Evolutionary conservation across 1,284 basidiomycete species (phyloP).

Genomic region (Amylostereum areolatum): DNA sequence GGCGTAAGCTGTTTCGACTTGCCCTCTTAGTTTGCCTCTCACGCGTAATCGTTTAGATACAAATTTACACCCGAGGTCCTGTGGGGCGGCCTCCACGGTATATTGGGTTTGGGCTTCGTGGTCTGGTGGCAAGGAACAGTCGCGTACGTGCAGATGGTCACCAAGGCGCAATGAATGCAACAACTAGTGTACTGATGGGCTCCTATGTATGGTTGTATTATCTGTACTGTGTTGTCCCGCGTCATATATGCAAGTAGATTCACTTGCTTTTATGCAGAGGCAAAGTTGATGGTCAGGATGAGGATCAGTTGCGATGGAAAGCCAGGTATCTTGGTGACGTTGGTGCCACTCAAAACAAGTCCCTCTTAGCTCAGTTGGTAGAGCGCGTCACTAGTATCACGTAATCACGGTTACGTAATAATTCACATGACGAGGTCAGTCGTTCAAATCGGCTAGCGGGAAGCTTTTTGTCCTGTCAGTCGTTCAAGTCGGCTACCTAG

Average conservation of each 20-base stretch:
- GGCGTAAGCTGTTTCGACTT: constrained; percentile 35
- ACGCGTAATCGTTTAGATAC: constrained; percentile 29
- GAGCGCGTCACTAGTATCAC: constrained; percentile 51
- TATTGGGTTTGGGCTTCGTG: constrained; percentile 60
- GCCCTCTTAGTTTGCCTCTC: not conserved
- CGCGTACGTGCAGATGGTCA: constrained; percentile 32
- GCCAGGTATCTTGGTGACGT: too few species aligned
- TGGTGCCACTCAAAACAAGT: not conserved
- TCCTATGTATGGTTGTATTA: too few species aligned
- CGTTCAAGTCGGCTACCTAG: not conserved
- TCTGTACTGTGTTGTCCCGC: too few species aligned
- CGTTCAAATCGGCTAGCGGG: constrained; percentile 38
- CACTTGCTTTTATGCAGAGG: too few species aligned
- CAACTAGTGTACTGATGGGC: too few species aligned
- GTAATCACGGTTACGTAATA: too few species aligned
- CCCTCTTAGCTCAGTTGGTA: constrained; percentile 50
- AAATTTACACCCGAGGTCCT: constrained; percentile 59
- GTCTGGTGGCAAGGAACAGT: constrained; percentile 73
- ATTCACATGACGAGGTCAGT: constrained; percentile 35
- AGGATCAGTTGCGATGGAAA: too few species aligned
- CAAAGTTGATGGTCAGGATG: too few species aligned
- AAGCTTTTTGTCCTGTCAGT: constrained; percentile 16
- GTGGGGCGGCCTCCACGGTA: constrained; percentile 67
- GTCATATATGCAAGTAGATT: too few species aligned
- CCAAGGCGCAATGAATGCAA: constrained; percentile 17